Percentiles rank a stretch among this genome's conserved stretches.
phyloP scores from a whole-genome alignment of 2,329 filamentous ascomycete species.

The Calonectria pteridis region DNA sequence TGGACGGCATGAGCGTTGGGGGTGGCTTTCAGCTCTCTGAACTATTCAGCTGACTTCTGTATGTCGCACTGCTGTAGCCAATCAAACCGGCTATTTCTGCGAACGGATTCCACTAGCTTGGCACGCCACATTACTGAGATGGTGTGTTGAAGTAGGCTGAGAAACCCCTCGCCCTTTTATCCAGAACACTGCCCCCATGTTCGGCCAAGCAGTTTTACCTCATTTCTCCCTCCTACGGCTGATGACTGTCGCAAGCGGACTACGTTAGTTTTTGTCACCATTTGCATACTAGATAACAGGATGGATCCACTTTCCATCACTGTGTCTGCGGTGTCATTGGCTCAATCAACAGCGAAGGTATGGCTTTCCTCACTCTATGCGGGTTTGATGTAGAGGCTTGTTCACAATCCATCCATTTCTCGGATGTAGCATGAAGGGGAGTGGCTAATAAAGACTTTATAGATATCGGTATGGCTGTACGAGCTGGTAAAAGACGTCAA shows the following conservation, averaged over 20 bases:
- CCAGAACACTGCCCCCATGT: background rate
- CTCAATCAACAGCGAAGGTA: background rate
- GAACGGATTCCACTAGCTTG: background rate
- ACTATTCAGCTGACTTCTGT: background rate
- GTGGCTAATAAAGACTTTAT: no score
- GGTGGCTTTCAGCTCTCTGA: background rate
- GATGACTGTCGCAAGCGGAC: background rate
- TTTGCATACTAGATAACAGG: background rate
- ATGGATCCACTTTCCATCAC: background rate
- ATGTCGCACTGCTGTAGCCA: background rate
- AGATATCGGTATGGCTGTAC: background rate
- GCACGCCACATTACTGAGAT: background rate
- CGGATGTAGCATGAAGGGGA: background rate
- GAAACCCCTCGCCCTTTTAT: background rate
- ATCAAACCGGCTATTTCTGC: background rate
- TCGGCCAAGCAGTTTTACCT: background rate
- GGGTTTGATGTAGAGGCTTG: no score
- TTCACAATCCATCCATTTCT: background rate
- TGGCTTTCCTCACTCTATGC: no score
- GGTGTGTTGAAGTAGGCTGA: background rate
- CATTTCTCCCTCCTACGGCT: background rate
- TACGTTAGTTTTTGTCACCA: background rate
- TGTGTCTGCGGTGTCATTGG: background rate
- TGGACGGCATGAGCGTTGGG: background rate
- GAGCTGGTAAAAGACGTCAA: background rate